phyloP scores from a whole-genome alignment of 2,329 filamentous ascomycete genomes.

The Cytospora chrysosperma region DNA sequence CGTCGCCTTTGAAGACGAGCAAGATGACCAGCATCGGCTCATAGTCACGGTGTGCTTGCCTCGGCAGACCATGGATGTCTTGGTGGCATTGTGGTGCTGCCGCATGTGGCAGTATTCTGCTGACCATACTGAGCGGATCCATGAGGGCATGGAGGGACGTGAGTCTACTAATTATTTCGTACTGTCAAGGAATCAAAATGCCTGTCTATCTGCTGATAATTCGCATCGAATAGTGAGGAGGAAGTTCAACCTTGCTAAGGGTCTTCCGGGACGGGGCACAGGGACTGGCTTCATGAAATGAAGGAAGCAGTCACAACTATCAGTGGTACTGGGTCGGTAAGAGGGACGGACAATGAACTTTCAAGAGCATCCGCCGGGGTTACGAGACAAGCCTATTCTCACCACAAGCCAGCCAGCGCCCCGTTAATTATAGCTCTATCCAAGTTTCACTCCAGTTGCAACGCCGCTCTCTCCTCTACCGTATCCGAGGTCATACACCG shows the following conservation, averaged over 20 bases:
- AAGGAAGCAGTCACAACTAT: no score
- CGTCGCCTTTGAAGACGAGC: constrained; percentile 16
- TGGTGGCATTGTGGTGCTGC: constrained; percentile 24
- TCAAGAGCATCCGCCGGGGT: no score
- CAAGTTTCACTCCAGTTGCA: no score
- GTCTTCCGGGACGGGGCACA: background rate
- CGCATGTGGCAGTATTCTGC: constrained; percentile 23
- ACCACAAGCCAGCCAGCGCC: no score
- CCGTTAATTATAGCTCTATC: no score
- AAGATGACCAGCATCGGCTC: background rate
- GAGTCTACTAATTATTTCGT: background rate
- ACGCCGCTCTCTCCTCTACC: no score
- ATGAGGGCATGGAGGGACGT: background rate
- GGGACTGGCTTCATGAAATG: background rate
- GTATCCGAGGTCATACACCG: no score
- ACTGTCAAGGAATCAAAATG: no score
- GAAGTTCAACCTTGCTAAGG: background rate
- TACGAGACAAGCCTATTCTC: no score
- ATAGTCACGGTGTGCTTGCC: constrained; percentile 18
- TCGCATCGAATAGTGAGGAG: background rate
- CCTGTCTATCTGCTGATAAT: accelerated
- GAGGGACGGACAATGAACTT: no score
- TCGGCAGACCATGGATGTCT: constrained; percentile 17
- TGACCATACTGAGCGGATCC: no score
- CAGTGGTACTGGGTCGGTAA: no score